Evolutionary conservation across 31 red algal genomes (phyloP).

Genomic region (Asparagopsis taxiformis): DNA sequence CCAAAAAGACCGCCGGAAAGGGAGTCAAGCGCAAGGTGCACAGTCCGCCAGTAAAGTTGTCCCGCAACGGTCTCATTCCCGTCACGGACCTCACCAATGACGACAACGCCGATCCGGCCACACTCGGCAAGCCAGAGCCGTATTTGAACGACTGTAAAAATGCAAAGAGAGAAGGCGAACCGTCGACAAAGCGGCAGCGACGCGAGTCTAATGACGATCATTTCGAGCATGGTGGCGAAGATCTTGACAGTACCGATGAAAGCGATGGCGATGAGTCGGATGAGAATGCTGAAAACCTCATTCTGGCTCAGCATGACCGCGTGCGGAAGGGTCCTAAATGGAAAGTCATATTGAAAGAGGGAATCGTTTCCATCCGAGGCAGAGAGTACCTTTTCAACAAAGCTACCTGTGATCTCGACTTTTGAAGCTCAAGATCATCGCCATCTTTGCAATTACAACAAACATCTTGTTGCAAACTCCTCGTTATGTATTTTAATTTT

Average conservation of each 20-base stretch:
- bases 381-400: slow-evolving; percentile 74
- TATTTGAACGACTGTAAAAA: neutral
- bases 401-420: slow-evolving; percentile 73
- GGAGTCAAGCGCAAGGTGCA: slow-evolving; percentile 26
- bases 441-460: neutral
- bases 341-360: slow-evolving; percentile 62
- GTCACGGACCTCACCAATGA: slow-evolving; percentile 39
- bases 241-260: slow-evolving; percentile 64
- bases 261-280: slow-evolving; percentile 33
- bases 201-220: slow-evolving; percentile 17
- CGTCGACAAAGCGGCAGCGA: slow-evolving; percentile 30
- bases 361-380: slow-evolving; percentile 59
- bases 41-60: slow-evolving; percentile 7
- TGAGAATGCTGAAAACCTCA: slow-evolving; percentile 56
- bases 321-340: slow-evolving; percentile 66
- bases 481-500: slow-evolving; percentile 19
- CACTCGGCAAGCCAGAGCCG: slow-evolving; percentile 11
- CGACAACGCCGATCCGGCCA: slow-evolving; percentile 6
- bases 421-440: slow-evolving; percentile 18
- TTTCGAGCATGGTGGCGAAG: slow-evolving; percentile 45
- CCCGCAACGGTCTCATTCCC: slow-evolving; percentile 49
- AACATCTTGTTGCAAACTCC: neutral
- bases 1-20: slow-evolving; percentile 21
- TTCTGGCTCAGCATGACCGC: slow-evolving; percentile 58
- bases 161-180: slow-evolving; percentile 17